These are phyloP conservation scores for Fusarium pseudonygamai DNA, from an alignment of 2,329 filamentous ascomycete genomes.

Conservation along the genomic window DNA sequence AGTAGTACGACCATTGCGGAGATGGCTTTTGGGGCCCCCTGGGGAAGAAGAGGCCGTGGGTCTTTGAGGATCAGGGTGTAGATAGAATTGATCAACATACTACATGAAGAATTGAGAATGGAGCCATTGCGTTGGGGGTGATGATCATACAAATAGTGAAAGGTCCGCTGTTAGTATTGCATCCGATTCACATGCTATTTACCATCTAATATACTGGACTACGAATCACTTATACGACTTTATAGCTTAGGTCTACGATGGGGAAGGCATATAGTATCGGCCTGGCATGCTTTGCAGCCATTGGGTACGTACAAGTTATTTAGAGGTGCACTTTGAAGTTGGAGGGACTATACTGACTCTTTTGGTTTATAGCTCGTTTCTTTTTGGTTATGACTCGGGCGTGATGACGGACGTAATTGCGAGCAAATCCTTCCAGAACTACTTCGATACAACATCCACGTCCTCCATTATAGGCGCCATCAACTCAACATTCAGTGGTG, in stretches of 20 bases:
- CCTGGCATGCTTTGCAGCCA: conserved; percentile 53
- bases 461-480: conserved; percentile 62
- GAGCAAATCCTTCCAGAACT: conserved; percentile 61
- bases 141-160: conserved; percentile 31
- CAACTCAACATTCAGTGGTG: conserved; percentile 62
- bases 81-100: not conserved
- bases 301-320: conserved; percentile 45
- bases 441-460: conserved; percentile 60
- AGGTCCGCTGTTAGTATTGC: not conserved
- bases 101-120: conserved; percentile 7
- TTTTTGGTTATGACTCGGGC: conserved; percentile 55
- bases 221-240: not conserved
- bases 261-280: conserved; percentile 52
- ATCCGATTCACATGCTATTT: not conserved
- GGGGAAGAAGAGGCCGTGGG: conserved; percentile 15
- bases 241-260: conserved; percentile 42
- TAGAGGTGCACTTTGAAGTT: not conserved
- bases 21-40: conserved; percentile 20
- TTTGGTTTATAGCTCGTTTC: conserved; percentile 46
- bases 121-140: not conserved
- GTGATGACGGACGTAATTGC: conserved; percentile 60
- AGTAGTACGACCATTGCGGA: conserved; percentile 28
- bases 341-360: not conserved
- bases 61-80: not conserved
- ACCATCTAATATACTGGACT: not conserved